A percentile compares a stretch with the other conserved stretches of the same genome.
phyloP scores from a whole-genome alignment of 306 rosid species.

The Medicago truncatula region MtrunA17r5.0-ANR NC_053042.1:53947501-53948000 shows the following conservation, averaged over 20 bases:
- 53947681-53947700: conserved; percentile 3
- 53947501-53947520: not conserved
- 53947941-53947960: conserved; percentile 41
- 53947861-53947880: conserved; percentile 38
- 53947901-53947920: conserved; percentile 32
- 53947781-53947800: conserved; percentile 96
- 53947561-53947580: conserved; percentile 60
- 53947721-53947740: conserved; percentile 63
- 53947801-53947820: conserved; percentile 88
- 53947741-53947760: conserved; percentile 86
- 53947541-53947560: conserved; percentile 42
- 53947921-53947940: conserved; percentile 23
- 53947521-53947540: conserved; percentile 22
- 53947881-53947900: conserved; percentile 38
- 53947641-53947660: conserved; percentile 63
- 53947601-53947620: conserved; percentile 89
- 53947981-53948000: conserved; percentile 35
- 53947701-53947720: conserved; percentile 22
- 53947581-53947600: conserved; percentile 95
- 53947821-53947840: conserved; percentile 84
- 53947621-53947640: conserved; percentile 92
- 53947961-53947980: conserved; percentile 35
- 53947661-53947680: conserved; percentile 16
- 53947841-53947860: conserved; percentile 81
- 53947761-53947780: conserved; percentile 88